Evolutionary conservation across 805 yeast species (phyloP), one percentile per base, ranked within the genome.

Genomic region (Nakazawaea populi): DNA sequence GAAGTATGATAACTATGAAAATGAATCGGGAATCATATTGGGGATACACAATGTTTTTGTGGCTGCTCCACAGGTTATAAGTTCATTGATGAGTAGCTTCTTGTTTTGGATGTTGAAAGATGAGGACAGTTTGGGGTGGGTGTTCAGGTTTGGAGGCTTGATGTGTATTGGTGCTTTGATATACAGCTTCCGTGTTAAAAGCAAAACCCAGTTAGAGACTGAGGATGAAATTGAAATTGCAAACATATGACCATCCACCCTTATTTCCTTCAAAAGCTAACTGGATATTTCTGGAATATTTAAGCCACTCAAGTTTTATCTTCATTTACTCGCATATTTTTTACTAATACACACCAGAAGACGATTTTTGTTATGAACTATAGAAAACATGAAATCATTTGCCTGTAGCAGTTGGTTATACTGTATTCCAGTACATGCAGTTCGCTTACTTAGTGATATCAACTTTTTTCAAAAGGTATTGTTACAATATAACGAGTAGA

Each of bases 21-120:
- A 76, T 53, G 83, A 79, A 57, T 73, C 83, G 3, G 85, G 85
- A 0, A 69, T 79, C 3, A 69, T 80, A 37, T 60, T 80, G 52
- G 84, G 83, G 1, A 73, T 80, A 18, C 84, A 80, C 59, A 80
- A 80, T 58, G 75, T 80, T 32, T 80, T 76, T 59, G 80, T 80
- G 12, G 77, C 83, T 1, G 71, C 77, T 3, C 85, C 85, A 0
- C 85, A 80, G 59, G 78, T 79, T 58, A 57, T 75, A 4, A 73
- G 80, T 37, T 78, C 83, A 0, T 58, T 79, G 34, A 65, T 73
- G 37, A 72, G 80, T 32, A 73, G 80, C 27, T 9, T 78, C 3
- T 52, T 80, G 10, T 80, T 79, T 60, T 69, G 65, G 36, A 18
- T 72, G 14, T 60, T 76, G 11, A 64, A 60, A 38, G 67, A 58